phyloP scores from a whole-genome alignment of 1,284 basidiomycete species.

The Fomitopsis betulina region DNA sequence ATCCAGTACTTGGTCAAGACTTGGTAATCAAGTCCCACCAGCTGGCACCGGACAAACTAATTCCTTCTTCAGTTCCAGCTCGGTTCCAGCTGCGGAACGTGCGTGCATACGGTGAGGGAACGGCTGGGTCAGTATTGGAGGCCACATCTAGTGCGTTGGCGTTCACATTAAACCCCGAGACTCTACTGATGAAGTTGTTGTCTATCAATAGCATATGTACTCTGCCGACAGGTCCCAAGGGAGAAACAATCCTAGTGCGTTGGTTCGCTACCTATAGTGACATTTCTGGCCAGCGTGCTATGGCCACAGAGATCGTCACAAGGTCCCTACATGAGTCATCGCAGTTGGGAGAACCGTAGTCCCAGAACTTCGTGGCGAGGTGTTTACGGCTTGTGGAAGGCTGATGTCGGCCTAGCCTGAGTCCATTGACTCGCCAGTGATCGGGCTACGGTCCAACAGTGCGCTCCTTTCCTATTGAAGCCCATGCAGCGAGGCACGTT shows the following conservation, averaged over 20 bases:
- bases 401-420: not conserved
- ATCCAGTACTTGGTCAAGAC: too few species aligned
- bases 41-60: not conserved
- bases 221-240: too few species aligned
- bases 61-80: not conserved
- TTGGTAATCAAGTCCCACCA: not conserved
- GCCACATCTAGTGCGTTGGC: not conserved
- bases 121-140: not conserved
- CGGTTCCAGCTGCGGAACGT: not conserved
- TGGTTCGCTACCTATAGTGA: too few species aligned
- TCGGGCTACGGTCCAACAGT: not conserved
- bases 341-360: too few species aligned
- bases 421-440: not conserved
- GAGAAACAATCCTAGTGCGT: too few species aligned
- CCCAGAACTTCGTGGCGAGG: not conserved
- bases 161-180: too few species aligned
- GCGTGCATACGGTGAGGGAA: not conserved
- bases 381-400: not conserved
- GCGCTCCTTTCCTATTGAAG: not conserved
- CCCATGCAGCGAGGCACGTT: not conserved
- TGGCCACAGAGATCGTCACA: too few species aligned
- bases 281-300: too few species aligned
- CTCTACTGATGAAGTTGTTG: too few species aligned
- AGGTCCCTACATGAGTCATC: too few species aligned
- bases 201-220: too few species aligned